Base-by-base conservation (phyloP, 2,329 filamentous ascomycete species). In the Sclerotinia glacialis region DNA sequence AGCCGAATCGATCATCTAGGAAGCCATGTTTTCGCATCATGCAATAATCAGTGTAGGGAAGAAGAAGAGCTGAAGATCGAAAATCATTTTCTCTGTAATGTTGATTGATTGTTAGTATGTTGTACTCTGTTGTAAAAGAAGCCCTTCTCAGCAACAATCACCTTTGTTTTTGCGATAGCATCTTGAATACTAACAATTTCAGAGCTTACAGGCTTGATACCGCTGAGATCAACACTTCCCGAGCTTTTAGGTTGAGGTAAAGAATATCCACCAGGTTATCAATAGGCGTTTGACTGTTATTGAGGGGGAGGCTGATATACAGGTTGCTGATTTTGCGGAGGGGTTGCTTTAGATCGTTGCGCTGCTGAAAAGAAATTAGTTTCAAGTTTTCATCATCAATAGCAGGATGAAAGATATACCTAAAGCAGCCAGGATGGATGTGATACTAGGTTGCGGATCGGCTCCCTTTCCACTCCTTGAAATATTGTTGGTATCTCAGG, bases 151-250 rank as follows among this genome's bases (percentile, higher is more conserved):
- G 90, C 87, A 50, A 92, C 91, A 77, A 91, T 91, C 52, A 89
- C 90, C 76, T 91, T 90, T 56, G 92, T 92, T 77, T 93, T 92
- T 49, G 92, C 91, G 73, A 96, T 89, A 59, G 92, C 90, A 77
- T 96, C 92, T 67, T 89, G 86, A 70, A 96, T 89, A 78, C 89
- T 94, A 72, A 96, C 89, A 26, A 89, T 92, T 67, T 92, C 92
- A 40, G 90, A 91, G 76, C 85, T 92, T 65, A 89, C 85, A 5
- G 92, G 92, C 74, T 90, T 90, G 75, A 95, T 91, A 65, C 86
- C 84, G 78, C 89, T 93, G 63, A 96, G 79, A 75, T 96, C 92
- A 69, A 96, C 82, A 72, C 86, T 93, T 61, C 92, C 92, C 67
- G 89, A 90, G 66, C 83, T 84, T 7, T 89, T 86, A 2, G 91